A percentile compares a stretch with the other conserved stretches of the same genome.
Conservation (phyloP, 2,329 filamentous ascomycete species). For the Parascedosporium putredinis region DNA sequence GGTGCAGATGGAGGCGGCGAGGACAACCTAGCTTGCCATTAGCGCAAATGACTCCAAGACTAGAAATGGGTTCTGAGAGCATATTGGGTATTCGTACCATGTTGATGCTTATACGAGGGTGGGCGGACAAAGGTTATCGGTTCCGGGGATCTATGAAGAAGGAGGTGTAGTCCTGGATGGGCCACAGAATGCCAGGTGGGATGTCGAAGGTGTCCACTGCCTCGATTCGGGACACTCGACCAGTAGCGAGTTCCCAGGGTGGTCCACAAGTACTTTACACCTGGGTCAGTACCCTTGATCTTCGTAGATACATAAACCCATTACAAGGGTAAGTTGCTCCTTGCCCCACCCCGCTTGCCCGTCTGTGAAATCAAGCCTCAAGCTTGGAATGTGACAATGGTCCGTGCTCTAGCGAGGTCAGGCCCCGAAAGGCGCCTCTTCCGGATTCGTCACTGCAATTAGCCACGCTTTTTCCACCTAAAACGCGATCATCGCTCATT, state of each 20-base stretch:
- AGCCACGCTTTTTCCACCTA: conserved; percentile 7
- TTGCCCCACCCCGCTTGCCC: no score
- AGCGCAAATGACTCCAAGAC: not conserved
- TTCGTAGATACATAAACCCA: not conserved
- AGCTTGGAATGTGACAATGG: not conserved
- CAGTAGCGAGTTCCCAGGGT: not conserved
- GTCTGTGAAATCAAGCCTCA: no score
- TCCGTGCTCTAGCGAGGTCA: no score
- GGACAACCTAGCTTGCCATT: conserved; percentile 61
- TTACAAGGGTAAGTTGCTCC: not conserved
- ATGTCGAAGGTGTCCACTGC: conserved; percentile 8
- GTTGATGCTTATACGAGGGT: conserved; percentile 1
- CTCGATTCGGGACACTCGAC: not conserved
- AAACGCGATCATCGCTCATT: conserved; percentile 5
- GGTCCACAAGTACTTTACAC: no score
- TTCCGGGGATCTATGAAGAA: not conserved
- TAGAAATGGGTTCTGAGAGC: not conserved
- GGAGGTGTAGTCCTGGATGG: not conserved
- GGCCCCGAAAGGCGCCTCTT: not conserved
- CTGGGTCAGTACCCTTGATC: not conserved
- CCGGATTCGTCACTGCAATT: not conserved
- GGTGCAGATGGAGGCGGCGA: conserved; percentile 98
- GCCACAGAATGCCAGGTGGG: conserved; percentile 6
- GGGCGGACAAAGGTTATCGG: not conserved
- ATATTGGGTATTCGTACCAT: conserved; percentile 4